Evolutionary conservation across 1,284 basidiomycete genomes (phyloP).

Genomic region (Calocybe gambosa): DNA sequence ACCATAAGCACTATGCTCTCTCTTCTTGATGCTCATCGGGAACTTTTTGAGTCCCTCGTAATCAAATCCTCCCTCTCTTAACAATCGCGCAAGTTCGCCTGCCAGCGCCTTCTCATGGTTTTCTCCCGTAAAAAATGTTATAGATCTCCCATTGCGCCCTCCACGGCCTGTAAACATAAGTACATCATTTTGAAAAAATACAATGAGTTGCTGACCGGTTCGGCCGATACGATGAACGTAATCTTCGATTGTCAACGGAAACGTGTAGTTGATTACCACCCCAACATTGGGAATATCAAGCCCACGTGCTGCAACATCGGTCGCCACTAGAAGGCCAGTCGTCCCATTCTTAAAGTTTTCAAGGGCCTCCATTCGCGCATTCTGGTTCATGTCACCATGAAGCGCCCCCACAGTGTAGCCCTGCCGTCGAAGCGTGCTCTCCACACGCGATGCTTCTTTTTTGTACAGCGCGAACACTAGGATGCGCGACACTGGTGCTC

Average conservation of each 20-base stretch:
- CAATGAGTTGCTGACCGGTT: constrained; percentile 51
- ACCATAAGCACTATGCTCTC: constrained; percentile 78
- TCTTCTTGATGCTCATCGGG: constrained; percentile 97
- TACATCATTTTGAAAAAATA: constrained; percentile 7
- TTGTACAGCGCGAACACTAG: constrained; percentile 98
- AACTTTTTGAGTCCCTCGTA: constrained; percentile 82
- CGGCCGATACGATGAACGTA: constrained; percentile 98
- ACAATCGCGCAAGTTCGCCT: constrained; percentile 89
- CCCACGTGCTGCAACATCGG: constrained; percentile 95
- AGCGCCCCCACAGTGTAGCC: constrained; percentile 86
- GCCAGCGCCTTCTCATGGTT: constrained; percentile 83
- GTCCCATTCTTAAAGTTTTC: constrained; percentile 87
- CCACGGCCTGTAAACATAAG: constrained; percentile 64
- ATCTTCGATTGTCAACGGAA: constrained; percentile 93
- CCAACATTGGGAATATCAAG: constrained; percentile 97
- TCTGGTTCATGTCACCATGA: constrained; percentile 92
- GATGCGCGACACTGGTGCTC: constrained; percentile 58
- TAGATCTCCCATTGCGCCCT: constrained; percentile 85
- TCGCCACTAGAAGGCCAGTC: constrained; percentile 87
- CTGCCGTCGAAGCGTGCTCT: constrained; percentile 70
- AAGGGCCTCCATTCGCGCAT: constrained; percentile 80
- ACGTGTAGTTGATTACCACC: constrained; percentile 92
- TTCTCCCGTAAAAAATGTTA: constrained; percentile 96
- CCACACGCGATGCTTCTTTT: constrained; percentile 90
- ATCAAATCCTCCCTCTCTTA: constrained; percentile 83